Evolutionary conservation across 2,329 filamentous ascomycete species (phyloP).

Genomic region (Trichoderma simmonsii): DNA sequence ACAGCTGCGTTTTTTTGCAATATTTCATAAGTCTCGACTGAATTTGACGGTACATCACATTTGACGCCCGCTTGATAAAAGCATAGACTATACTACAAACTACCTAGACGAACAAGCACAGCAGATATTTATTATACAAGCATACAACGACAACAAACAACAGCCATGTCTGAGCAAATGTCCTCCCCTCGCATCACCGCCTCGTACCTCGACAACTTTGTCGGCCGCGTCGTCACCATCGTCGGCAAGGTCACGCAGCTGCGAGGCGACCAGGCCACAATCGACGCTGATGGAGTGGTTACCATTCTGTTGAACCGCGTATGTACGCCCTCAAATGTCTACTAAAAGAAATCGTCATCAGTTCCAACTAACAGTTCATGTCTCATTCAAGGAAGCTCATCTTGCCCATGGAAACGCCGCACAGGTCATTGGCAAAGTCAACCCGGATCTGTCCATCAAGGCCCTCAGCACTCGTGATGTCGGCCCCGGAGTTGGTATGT

Average conservation of each 20-base stretch:
- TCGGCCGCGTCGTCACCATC: slow-evolving; percentile 73
- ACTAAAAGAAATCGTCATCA: not conserved
- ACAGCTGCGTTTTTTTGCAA: not conserved
- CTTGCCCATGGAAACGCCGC: slow-evolving; percentile 66
- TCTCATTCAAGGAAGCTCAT: slow-evolving; percentile 59
- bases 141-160: not conserved
- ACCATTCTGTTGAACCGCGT: slow-evolving; percentile 72
- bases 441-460: slow-evolving; percentile 67
- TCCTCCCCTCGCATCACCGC: slow-evolving; percentile 79
- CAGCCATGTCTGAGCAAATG: slow-evolving; percentile 61
- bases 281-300: slow-evolving; percentile 77
- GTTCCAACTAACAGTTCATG: not conserved
- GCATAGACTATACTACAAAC: not conserved
- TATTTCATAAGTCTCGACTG: not conserved
- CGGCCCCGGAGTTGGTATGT: slow-evolving; percentile 66
- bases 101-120: not conserved
- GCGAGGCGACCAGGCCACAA: slow-evolving; percentile 72
- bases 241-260: slow-evolving; percentile 82
- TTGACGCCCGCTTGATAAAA: not conserved
- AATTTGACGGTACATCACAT: not conserved
- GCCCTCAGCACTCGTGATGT: slow-evolving; percentile 68
- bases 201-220: slow-evolving; percentile 73
- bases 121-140: not conserved
- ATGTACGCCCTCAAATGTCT: slow-evolving; percentile 28
- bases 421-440: slow-evolving; percentile 78